Evolutionary conservation across 1,139 yeast genomes (phyloP), one percentile per base, ranked within the genome.

Genomic region (Citeromyces hawaiiensis): DNA sequence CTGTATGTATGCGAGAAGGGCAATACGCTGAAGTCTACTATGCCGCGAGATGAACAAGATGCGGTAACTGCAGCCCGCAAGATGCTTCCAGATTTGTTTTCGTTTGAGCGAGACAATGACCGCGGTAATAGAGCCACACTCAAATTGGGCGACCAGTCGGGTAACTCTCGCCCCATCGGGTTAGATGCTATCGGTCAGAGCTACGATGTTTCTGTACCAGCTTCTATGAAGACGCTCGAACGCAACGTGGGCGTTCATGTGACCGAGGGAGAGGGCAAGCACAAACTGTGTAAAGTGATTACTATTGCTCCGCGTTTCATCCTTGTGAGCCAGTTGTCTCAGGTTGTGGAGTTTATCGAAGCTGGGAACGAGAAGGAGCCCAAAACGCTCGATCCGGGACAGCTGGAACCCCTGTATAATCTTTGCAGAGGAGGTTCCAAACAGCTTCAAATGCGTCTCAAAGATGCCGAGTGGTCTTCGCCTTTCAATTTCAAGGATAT

Each of bases 151-250:
- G 85, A 83, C 42, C 15, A 30, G 15, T 81, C 94, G 0, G 64
- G 66, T n/a, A 73, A 85, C 76, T 83, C 96, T 44, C 57, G 64
- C 0, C 85, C 87, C 1, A 64, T 86, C 37, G 81, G 94, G 56
- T 77, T 91, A 51, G 96, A 88, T 54, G 94, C 95, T 2, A 71
- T 91, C 43, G 98, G 98, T 0, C 93, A 86, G 48, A 66, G 78
- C 1, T 69, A 72, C 36, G 94, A 86, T 41, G 70, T 81, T 2
- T 65, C 66, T 7, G 70, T 86, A 36, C 76, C 74, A 37, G 52
- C 80, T 1, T 65, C 66, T 35, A 75, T 74, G 13, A 71, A 68
- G 43, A 81, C 73, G 43, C 57, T 72, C 9, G 96, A 86, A 50
- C 73, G 77, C 47, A 78, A 83, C 53, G 63, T 88, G 18, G 97